phyloP scores from a whole-genome alignment of 129 eudicot genomes.

The Lactuca sativa region DNA sequence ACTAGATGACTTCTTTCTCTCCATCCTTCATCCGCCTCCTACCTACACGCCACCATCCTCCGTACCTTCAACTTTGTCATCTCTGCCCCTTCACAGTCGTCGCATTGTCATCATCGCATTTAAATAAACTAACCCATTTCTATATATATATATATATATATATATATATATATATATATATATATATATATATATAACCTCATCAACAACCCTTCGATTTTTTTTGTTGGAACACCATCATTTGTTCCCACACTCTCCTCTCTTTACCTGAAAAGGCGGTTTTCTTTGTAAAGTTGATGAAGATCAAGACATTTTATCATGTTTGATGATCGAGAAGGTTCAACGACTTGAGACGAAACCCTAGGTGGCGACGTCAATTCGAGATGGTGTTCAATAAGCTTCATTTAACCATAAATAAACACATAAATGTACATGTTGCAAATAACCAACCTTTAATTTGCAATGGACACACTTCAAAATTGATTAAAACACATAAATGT shows the following conservation, averaged over 20 bases:
- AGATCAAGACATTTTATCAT: too few species aligned
- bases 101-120: not conserved
- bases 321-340: too few species aligned
- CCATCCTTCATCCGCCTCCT: slow-evolving; percentile 35
- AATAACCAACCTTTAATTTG: too few species aligned
- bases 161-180: too few species aligned
- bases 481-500: too few species aligned
- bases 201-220: slow-evolving; percentile 44
- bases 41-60: slow-evolving; percentile 51
- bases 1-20: slow-evolving; percentile 57
- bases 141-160: too few species aligned
- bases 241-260: slow-evolving; percentile 53
- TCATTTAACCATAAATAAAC: too few species aligned
- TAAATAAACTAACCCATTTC: slow-evolving; percentile 32
- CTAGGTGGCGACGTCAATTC: too few species aligned
- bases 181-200: slow-evolving; percentile 50
- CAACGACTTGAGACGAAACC: too few species aligned
- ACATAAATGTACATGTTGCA: too few species aligned
- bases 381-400: too few species aligned
- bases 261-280: slow-evolving; percentile 44
- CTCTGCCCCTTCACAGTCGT: slow-evolving; percentile 3
- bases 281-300: not conserved
- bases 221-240: slow-evolving; percentile 47
- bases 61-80: slow-evolving; percentile 39
- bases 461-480: too few species aligned